Percentiles rank a stretch among this genome's conserved stretches.
Conservation (phyloP, 2,329 filamentous ascomycete genomes). For the Alternaria alternata region DNA sequence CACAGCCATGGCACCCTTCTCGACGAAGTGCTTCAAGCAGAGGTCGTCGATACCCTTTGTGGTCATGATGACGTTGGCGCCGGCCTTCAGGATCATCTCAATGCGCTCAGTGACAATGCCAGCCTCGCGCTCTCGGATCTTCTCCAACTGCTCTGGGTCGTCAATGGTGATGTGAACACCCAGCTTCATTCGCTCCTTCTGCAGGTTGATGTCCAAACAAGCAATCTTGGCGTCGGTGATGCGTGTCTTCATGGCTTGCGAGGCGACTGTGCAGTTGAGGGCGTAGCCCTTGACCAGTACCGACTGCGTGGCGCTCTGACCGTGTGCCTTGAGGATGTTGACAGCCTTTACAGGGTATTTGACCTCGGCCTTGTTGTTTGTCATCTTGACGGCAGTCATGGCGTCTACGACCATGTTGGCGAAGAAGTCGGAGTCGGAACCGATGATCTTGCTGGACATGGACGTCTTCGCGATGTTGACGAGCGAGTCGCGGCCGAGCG, state of each 20-base stretch:
- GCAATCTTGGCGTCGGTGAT: constrained; percentile 96
- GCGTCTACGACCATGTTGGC: constrained; percentile 96
- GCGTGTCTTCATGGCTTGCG: constrained; percentile 95
- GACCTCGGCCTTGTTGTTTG: constrained; percentile 86
- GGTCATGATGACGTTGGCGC: constrained; percentile 93
- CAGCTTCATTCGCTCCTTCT: constrained; percentile 99
- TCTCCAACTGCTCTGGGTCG: constrained; percentile 95
- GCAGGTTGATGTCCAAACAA: constrained; percentile 95
- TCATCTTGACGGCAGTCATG: constrained; percentile 92
- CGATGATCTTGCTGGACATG: constrained; percentile 99
- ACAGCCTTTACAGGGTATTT: constrained; percentile 99
- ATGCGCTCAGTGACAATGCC: constrained; percentile 93
- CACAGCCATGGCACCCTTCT: constrained; percentile 94
- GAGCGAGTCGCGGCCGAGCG: constrained; percentile 86
- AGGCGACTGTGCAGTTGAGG: constrained; percentile 97
- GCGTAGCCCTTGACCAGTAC: constrained; percentile 95
- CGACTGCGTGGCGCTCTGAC: constrained; percentile 89
- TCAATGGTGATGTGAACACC: constrained; percentile 98
- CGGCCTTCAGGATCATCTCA: constrained; percentile 97
- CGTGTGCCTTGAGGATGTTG: constrained; percentile 97
- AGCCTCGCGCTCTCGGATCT: constrained; percentile 91
- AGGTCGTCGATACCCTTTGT: constrained; percentile 99
- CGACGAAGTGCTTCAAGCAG: constrained; percentile 91
- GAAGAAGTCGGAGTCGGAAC: constrained; percentile 94
- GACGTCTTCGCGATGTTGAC: constrained; percentile 97